Conservation (phyloP, 2,329 filamentous ascomycete species). For the Chaetomiaceae sp. region DNA sequence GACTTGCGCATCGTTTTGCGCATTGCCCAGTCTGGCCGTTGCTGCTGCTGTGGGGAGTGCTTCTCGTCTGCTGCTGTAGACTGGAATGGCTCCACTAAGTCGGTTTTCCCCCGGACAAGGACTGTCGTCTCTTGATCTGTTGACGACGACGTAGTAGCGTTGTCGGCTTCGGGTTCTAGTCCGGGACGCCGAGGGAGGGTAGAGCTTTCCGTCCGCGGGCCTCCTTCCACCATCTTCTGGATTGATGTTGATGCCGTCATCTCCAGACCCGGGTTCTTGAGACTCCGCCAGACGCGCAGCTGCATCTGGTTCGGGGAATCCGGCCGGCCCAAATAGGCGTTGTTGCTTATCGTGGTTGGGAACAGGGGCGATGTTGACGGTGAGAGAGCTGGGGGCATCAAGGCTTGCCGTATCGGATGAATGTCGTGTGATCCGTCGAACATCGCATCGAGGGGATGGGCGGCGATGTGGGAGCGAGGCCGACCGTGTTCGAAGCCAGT, state of each 20-base stretch:
- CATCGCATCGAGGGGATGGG: slow-evolving; percentile 18
- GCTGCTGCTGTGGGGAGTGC: background rate
- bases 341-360: slow-evolving; percentile 13
- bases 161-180: slow-evolving; percentile 26
- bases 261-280: slow-evolving; percentile 22
- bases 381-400: slow-evolving; percentile 12
- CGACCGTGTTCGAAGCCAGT: slow-evolving; percentile 43
- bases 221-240: slow-evolving; percentile 13
- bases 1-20: slow-evolving; percentile 24
- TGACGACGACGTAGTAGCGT: slow-evolving; percentile 31
- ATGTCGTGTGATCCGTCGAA: slow-evolving; percentile 9
- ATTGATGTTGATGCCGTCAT: slow-evolving; percentile 13
- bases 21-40: slow-evolving; percentile 16
- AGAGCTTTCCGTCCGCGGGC: background rate
- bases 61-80: background rate
- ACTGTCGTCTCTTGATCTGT: slow-evolving; percentile 11
- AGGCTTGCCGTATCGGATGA: slow-evolving; percentile 3
- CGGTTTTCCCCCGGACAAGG: background rate
- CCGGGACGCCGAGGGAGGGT: slow-evolving; percentile 1
- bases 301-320: slow-evolving; percentile 28
- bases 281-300: slow-evolving; percentile 31
- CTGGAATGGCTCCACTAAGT: slow-evolving; percentile 4
- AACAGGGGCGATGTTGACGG: slow-evolving; percentile 17
- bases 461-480: slow-evolving; percentile 16
- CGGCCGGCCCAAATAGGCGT: slow-evolving; percentile 18